A percentile compares a stretch with the other conserved stretches of the same genome.
Evolutionary conservation across 2,329 filamentous ascomycete species (phyloP).

Genomic region (Aciculosporium take): DNA sequence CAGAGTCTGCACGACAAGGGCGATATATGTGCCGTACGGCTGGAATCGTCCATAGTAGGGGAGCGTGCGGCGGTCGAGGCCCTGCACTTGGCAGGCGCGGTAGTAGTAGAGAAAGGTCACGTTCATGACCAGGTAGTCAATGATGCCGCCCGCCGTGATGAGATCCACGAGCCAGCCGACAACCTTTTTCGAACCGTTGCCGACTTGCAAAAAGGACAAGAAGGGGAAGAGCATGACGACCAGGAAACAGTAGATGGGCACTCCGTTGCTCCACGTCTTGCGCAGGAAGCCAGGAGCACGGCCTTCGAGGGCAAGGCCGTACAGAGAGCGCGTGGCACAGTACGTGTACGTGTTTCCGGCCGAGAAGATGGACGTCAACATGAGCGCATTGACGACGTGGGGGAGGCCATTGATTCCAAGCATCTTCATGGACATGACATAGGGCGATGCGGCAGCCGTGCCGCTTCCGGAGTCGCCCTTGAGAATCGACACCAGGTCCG

Average conservation of each 20-base stretch:
- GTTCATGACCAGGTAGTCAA: constrained; percentile 45
- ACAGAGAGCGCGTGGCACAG: constrained; percentile 35
- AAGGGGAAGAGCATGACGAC: constrained; percentile 39
- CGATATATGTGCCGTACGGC: constrained; percentile 40
- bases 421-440: constrained; percentile 48
- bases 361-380: constrained; percentile 29
- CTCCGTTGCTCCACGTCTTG: constrained; percentile 45
- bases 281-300: constrained; percentile 37
- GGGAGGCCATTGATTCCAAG: constrained; percentile 38
- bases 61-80: constrained; percentile 34
- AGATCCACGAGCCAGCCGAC: constrained; percentile 42
- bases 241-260: constrained; percentile 43
- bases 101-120: constrained; percentile 33
- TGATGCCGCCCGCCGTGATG: constrained; percentile 42
- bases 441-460: constrained; percentile 44
- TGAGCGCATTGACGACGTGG: constrained; percentile 41
- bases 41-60: constrained; percentile 46
- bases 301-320: constrained; percentile 35
- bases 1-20: constrained; percentile 25
- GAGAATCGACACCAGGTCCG: constrained; percentile 36
- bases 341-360: constrained; percentile 38
- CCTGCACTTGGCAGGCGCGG: constrained; percentile 38
- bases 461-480: constrained; percentile 20
- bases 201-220: constrained; percentile 37
- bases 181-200: constrained; percentile 31